A percentile compares a stretch with the other conserved stretches of the same genome.
Conservation (phyloP, 1,284 basidiomycete species). For the Schizophyllum commune region DNA sequence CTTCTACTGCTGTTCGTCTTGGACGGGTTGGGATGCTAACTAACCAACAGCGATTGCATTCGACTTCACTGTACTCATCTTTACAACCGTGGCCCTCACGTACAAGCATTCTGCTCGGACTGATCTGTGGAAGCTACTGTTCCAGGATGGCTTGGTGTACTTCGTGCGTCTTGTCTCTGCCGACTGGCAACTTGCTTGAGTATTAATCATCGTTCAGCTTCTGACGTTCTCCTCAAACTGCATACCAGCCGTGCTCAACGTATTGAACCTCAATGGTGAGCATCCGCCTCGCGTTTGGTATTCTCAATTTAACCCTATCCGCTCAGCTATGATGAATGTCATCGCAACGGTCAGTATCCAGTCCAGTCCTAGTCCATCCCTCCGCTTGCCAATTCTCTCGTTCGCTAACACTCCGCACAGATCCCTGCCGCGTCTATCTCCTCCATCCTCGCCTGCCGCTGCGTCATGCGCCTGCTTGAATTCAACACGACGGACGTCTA, state of each 20-base stretch:
- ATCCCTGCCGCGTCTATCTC: conserved; percentile 47
- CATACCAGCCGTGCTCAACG: conserved; percentile 58
- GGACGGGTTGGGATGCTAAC: no score
- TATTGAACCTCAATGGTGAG: conserved; percentile 54
- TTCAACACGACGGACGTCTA: conserved; percentile 40
- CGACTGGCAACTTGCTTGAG: not conserved
- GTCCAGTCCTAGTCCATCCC: conserved; percentile 2
- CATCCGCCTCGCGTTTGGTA: no score
- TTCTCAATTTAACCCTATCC: no score
- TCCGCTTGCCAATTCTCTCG: conserved; percentile 4
- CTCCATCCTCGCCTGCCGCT: conserved; percentile 56
- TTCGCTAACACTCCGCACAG: conserved; percentile 21
- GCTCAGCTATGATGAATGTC: conserved; percentile 64
- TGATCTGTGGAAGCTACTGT: conserved; percentile 55
- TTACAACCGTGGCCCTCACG: conserved; percentile 45
- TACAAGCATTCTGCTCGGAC: conserved; percentile 42
- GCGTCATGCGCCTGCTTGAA: conserved; percentile 54
- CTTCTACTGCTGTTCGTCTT: not conserved
- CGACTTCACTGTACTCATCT: conserved; percentile 50
- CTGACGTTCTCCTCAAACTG: conserved; percentile 59
- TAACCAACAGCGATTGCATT: conserved; percentile 51
- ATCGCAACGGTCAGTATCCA: conserved; percentile 6
- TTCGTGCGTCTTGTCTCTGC: conserved; percentile 28
- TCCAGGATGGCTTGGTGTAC: conserved; percentile 63
- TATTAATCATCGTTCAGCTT: conserved; percentile 9